Percentiles rank a stretch among this genome's conserved stretches.
phyloP scores from a whole-genome alignment of 768 basidiomycete genomes.

The Naganishia antarctica region DNA sequence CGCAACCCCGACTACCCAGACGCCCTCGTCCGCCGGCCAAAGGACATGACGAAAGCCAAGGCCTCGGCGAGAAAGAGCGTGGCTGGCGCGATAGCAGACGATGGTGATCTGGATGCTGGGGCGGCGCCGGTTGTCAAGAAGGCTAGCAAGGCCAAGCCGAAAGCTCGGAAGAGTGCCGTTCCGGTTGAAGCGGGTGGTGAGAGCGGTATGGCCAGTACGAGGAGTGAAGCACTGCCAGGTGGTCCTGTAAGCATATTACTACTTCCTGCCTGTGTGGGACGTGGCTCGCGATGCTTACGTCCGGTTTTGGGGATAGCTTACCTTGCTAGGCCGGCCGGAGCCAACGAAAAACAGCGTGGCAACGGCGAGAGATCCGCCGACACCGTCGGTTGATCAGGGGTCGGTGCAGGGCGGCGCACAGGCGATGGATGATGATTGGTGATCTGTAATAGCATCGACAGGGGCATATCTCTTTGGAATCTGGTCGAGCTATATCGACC shows the following conservation, averaged over 20 bases:
- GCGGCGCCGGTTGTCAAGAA: not conserved
- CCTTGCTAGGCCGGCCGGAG: not conserved
- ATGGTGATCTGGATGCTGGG: not conserved
- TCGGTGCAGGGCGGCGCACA: not conserved
- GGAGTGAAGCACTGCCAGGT: not conserved
- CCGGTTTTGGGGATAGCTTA: not conserved
- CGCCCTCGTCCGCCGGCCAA: slow-evolving; percentile 4
- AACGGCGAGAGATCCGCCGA: not conserved
- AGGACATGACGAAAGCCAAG: not conserved
- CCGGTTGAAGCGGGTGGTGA: not conserved
- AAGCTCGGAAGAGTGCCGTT: slow-evolving; percentile 10
- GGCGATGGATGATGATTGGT: slow-evolving; percentile 7
- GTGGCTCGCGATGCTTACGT: not conserved
- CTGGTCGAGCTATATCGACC: too few species aligned
- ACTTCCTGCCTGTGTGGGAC: not conserved
- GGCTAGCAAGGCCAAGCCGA: slow-evolving; percentile 2
- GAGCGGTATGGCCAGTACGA: not conserved
- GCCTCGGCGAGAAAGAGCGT: slow-evolving; percentile 2
- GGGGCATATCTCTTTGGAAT: too few species aligned
- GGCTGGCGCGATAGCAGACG: not conserved
- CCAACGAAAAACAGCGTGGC: not conserved
- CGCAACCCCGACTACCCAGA: slow-evolving; percentile 23
- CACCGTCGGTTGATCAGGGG: not conserved
- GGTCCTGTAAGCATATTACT: too few species aligned
- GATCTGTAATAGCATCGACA: too few species aligned